phyloP scores from a whole-genome alignment of 2,329 filamentous ascomycete species.

The Aspergillus nomiae region DNA sequence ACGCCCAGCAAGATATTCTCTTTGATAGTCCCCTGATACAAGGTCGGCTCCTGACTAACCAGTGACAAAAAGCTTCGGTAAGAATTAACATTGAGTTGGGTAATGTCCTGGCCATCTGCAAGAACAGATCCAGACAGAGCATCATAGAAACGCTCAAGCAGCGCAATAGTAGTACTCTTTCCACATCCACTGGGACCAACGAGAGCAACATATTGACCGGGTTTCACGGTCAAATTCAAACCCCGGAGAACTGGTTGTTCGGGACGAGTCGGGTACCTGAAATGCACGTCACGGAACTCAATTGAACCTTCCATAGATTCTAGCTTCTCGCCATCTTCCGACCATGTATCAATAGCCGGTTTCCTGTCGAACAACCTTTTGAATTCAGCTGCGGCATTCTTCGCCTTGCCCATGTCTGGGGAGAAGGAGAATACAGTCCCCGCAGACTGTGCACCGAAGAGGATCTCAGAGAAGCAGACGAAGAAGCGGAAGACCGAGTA shows the following conservation, averaged over 20 bases:
- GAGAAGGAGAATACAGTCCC: constrained; percentile 88
- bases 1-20: constrained; percentile 88
- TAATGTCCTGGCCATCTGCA: constrained; percentile 82
- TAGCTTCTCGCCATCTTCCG: constrained; percentile 65
- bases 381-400: constrained; percentile 76
- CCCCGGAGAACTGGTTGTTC: constrained; percentile 91
- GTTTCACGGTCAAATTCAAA: constrained; percentile 60
- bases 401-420: constrained; percentile 91
- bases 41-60: constrained; percentile 89
- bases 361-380: constrained; percentile 82
- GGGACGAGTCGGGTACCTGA: constrained; percentile 87
- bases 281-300: constrained; percentile 91
- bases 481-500: constrained; percentile 88
- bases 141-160: constrained; percentile 94
- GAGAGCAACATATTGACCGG: constrained; percentile 63
- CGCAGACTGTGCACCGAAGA: constrained; percentile 90
- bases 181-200: constrained; percentile 95
- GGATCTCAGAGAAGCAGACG: constrained; percentile 81
- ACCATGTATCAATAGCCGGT: constrained; percentile 82
- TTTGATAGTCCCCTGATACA: constrained; percentile 88
- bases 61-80: constrained; percentile 84
- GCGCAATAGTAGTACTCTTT: constrained; percentile 88
- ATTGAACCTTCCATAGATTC: constrained; percentile 71
- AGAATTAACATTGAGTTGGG: constrained; percentile 76
- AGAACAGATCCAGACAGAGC: constrained; percentile 77